phyloP scores from a whole-genome alignment of 768 basidiomycete species.

The Russula vinacea region DNA sequence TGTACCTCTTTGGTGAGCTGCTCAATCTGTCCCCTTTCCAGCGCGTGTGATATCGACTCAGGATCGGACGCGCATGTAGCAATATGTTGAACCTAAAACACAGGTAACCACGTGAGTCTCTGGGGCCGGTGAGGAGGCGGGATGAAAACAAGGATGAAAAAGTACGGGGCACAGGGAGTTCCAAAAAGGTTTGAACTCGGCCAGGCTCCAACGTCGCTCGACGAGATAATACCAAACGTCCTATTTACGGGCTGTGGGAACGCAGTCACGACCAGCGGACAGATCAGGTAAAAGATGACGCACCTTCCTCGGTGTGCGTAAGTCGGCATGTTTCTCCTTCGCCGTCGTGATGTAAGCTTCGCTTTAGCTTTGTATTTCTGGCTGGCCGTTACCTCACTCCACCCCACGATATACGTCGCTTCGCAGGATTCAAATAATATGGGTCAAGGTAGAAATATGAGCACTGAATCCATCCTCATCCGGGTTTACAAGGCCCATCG shows the following conservation, averaged over 20 bases:
- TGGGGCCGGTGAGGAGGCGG: no score
- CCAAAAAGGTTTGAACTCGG: conserved; percentile 19
- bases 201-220: conserved; percentile 19
- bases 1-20: conserved; percentile 38
- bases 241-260: not conserved
- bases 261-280: not conserved
- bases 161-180: conserved; percentile 27
- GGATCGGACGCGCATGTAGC: conserved; percentile 37
- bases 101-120: not conserved
- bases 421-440: conserved; percentile 49
- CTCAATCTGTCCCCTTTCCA: conserved; percentile 44
- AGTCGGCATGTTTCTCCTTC: conserved; percentile 31
- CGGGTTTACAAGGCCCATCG: no score
- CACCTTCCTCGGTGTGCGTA: conserved; percentile 51
- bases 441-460: no score
- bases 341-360: conserved; percentile 40
- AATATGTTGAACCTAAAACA: conserved; percentile 24
- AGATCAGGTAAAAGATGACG: conserved; percentile 9
- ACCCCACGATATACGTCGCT: conserved; percentile 50
- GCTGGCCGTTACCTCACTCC: conserved; percentile 44
- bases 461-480: no score
- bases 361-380: no score
- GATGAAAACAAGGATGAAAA: not conserved
- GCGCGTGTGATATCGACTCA: conserved; percentile 38
- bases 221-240: conserved; percentile 28